A percentile compares a stretch with the other conserved stretches of the same genome.
Evolutionary conservation across 2,329 filamentous ascomycete genomes (phyloP).

Genomic region (Pezicula neosporulosa): DNA sequence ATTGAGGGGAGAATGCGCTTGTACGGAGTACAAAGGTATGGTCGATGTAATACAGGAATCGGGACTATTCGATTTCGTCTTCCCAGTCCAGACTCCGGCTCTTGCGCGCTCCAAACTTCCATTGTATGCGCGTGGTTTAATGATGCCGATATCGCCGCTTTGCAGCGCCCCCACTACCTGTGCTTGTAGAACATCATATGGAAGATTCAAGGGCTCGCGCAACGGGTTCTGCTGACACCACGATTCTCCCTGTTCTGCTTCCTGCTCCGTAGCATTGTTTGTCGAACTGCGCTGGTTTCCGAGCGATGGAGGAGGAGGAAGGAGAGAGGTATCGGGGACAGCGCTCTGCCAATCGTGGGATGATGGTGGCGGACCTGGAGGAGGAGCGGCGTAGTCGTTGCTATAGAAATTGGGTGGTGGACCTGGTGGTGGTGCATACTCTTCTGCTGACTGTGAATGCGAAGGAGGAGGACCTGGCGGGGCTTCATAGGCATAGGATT

Average conservation of each 20-base stretch:
- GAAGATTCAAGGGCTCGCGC: constrained; percentile 46
- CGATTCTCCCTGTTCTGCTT: constrained; percentile 59
- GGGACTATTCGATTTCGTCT: constrained; percentile 38
- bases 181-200: constrained; percentile 29
- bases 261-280: constrained; percentile 63
- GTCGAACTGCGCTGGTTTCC: constrained; percentile 63
- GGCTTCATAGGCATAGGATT: constrained; percentile 17
- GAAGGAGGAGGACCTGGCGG: constrained; percentile 29
- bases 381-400: constrained; percentile 31
- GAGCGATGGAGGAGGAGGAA: constrained; percentile 69
- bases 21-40: constrained; percentile 64
- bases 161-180: constrained; percentile 41
- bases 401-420: constrained; percentile 13
- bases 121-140: constrained; percentile 45
- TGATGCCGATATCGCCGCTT: constrained; percentile 49
- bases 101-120: constrained; percentile 42
- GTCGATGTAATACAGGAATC: constrained; percentile 66
- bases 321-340: constrained; percentile 68
- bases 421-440: constrained; percentile 13
- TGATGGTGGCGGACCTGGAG: constrained; percentile 31
- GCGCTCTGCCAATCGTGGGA: constrained; percentile 66
- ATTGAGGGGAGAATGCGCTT: constrained; percentile 52
- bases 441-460: background rate
- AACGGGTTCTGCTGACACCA: constrained; percentile 65
- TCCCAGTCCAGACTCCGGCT: constrained; percentile 50